Conservation (phyloP, 2,329 filamentous ascomycete species). For the Aspergillus awamori region DNA sequence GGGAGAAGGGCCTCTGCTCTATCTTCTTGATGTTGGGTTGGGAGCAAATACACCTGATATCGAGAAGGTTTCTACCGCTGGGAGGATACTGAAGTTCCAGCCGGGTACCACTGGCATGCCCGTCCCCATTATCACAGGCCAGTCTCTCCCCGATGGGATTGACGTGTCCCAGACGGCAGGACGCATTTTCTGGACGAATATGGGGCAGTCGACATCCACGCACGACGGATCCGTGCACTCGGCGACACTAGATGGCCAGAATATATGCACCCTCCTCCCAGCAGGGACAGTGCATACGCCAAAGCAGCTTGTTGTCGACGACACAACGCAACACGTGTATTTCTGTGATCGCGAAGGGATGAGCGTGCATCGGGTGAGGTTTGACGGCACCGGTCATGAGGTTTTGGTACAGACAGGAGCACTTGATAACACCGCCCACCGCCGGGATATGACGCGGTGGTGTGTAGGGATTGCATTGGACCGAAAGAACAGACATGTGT, state of each 20-base stretch:
- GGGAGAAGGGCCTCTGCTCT: too few species aligned
- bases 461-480: slow-evolving; percentile 58
- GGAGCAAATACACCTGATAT: too few species aligned
- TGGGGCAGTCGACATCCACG: slow-evolving; percentile 53
- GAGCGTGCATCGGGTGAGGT: slow-evolving; percentile 39
- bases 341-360: slow-evolving; percentile 50
- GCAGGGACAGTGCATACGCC: slow-evolving; percentile 54
- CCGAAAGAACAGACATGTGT: slow-evolving; percentile 48
- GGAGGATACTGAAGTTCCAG: too few species aligned
- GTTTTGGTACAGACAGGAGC: slow-evolving; percentile 23
- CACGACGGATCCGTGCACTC: slow-evolving; percentile 47
- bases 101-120: too few species aligned
- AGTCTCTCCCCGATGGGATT: slow-evolving; percentile 50
- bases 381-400: slow-evolving; percentile 34
- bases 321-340: slow-evolving; percentile 37
- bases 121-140: background rate
- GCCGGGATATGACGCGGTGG: slow-evolving; percentile 41
- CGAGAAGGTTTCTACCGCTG: too few species aligned
- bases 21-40: too few species aligned
- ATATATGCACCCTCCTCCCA: slow-evolving; percentile 49
- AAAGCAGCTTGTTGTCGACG: slow-evolving; percentile 45
- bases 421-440: background rate
- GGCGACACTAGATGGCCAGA: slow-evolving; percentile 17
- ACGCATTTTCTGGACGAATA: slow-evolving; percentile 56
- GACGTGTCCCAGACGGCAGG: slow-evolving; percentile 36